These are phyloP conservation scores for Stemphylium lycopersici DNA, from an alignment of 2,329 filamentous ascomycete species.

Conservation along the genomic window DNA sequence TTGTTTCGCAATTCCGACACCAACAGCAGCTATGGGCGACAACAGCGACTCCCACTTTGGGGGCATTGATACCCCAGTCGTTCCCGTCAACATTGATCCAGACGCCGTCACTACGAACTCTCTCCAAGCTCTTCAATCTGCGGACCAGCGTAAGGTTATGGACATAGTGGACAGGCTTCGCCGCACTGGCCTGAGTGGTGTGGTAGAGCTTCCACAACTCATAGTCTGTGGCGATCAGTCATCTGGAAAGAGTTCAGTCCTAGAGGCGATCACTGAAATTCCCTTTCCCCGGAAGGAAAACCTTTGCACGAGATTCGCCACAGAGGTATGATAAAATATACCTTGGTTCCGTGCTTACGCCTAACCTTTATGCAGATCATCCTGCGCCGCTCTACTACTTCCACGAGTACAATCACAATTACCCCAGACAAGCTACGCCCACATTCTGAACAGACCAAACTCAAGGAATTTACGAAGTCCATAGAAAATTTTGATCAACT, in stretches of 20 bases:
- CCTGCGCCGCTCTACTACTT: conserved; percentile 40
- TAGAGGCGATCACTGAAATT: conserved; percentile 68
- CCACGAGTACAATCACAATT: conserved; percentile 44
- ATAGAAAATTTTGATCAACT: conserved; percentile 52
- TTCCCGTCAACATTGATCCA: conserved; percentile 7
- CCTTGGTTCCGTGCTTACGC: no score
- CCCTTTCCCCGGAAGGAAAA: conserved; percentile 63
- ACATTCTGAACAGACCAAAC: conserved; percentile 36
- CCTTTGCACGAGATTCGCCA: conserved; percentile 67
- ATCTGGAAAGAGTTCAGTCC: conserved; percentile 68
- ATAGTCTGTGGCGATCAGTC: conserved; percentile 58
- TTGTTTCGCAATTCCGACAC: conserved; percentile 50
- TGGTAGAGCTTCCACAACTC: conserved; percentile 41
- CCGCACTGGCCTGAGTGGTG: conserved; percentile 51
- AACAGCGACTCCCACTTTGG: background rate
- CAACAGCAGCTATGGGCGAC: background rate
- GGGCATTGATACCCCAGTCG: background rate
- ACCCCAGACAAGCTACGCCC: conserved; percentile 43
- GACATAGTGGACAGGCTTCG: conserved; percentile 61
- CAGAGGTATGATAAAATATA: conserved; percentile 29
- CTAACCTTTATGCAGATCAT: conserved; percentile 12
- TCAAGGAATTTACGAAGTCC: conserved; percentile 46
- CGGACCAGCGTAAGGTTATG: conserved; percentile 56
- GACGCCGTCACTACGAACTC: conserved; percentile 38
- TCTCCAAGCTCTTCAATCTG: conserved; percentile 53